Conservation (phyloP, 345 rosid species). For the Linum tenue region DNA sequence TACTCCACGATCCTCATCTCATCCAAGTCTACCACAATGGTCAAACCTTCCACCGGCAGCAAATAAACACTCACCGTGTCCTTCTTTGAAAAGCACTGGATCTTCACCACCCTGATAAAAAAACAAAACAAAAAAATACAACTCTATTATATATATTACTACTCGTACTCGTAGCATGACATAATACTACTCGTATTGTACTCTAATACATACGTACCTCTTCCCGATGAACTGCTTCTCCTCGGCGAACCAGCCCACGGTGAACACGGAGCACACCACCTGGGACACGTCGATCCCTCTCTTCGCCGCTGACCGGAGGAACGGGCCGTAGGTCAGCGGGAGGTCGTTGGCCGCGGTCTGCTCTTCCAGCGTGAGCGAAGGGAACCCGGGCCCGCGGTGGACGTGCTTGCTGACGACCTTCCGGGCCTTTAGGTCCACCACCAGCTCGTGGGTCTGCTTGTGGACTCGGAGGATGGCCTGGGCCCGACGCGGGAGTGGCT, state of each 20-base stretch:
- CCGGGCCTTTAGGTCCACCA: slow-evolving; percentile 16
- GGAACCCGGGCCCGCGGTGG: slow-evolving; percentile 23
- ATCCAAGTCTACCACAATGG: slow-evolving; percentile 21
- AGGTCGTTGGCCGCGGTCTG: slow-evolving; percentile 14
- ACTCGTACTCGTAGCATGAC: too few species aligned
- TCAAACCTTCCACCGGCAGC: slow-evolving; percentile 22
- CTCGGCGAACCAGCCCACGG: slow-evolving; percentile 28
- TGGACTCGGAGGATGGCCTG: slow-evolving; percentile 16
- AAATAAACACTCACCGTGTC: slow-evolving; percentile 14
- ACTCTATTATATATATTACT: too few species aligned
- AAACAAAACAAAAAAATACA: too few species aligned
- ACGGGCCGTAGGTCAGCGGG: slow-evolving; percentile 18
- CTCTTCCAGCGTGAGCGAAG: slow-evolving; percentile 12
- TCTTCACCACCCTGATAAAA: slow-evolving; percentile 11
- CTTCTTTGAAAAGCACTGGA: slow-evolving; percentile 13
- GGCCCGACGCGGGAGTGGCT: slow-evolving; percentile 26
- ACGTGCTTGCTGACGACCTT: slow-evolving; percentile 12
- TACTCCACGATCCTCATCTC: slow-evolving; percentile 16
- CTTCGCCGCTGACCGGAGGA: slow-evolving; percentile 14
- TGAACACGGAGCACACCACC: slow-evolving; percentile 18
- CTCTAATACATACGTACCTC: too few species aligned
- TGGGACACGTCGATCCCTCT: slow-evolving; percentile 21
- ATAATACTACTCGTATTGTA: too few species aligned
- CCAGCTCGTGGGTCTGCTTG: slow-evolving; percentile 25
- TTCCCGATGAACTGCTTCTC: slow-evolving; percentile 1